Percentiles rank a stretch among this genome's conserved stretches.
Conservation (phyloP, 805 yeast species). For the Kockiozyma suomiensis region DNA sequence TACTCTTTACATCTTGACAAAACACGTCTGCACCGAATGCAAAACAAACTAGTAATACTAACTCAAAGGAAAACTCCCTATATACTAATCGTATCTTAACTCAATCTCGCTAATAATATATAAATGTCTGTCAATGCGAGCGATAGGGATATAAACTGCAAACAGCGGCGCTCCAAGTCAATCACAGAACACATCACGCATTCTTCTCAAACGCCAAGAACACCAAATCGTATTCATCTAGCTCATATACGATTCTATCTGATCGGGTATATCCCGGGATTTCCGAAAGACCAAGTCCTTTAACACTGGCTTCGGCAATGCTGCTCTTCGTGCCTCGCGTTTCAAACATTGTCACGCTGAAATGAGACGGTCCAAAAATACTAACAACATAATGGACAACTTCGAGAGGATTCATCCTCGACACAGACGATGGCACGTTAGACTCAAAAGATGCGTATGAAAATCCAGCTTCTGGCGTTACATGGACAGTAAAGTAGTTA, state of each 20-base stretch:
- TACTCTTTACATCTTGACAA: no score
- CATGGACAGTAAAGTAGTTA: slow-evolving; percentile 79
- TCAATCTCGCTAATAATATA: no score
- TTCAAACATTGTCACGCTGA: slow-evolving; percentile 61
- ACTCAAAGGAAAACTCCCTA: not conserved
- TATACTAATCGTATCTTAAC: no score
- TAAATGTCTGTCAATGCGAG: no score
- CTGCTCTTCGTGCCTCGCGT: slow-evolving; percentile 37
- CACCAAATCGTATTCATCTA: slow-evolving; percentile 71
- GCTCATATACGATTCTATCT: slow-evolving; percentile 73
- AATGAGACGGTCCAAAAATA: slow-evolving; percentile 74
- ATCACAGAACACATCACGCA: not conserved
- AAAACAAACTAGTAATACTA: no score
- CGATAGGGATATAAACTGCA: no score
- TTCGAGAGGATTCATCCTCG: slow-evolving; percentile 41
- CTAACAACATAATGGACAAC: slow-evolving; percentile 62
- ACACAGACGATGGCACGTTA: slow-evolving; percentile 58
- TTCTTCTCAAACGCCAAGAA: slow-evolving; percentile 61
- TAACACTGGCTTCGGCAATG: slow-evolving; percentile 12
- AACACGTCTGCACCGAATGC: no score
- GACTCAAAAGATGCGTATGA: slow-evolving; percentile 96
- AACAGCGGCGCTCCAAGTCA: not conserved
- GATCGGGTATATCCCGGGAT: slow-evolving; percentile 58
- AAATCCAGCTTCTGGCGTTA: slow-evolving; percentile 93
- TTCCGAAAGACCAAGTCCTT: slow-evolving; percentile 34